Evolutionary conservation across 495 filamentous ascomycete genomes (phyloP), one percentile per base, ranked within the genome.

Genomic region (Corynascus novoguineensis): DNA sequence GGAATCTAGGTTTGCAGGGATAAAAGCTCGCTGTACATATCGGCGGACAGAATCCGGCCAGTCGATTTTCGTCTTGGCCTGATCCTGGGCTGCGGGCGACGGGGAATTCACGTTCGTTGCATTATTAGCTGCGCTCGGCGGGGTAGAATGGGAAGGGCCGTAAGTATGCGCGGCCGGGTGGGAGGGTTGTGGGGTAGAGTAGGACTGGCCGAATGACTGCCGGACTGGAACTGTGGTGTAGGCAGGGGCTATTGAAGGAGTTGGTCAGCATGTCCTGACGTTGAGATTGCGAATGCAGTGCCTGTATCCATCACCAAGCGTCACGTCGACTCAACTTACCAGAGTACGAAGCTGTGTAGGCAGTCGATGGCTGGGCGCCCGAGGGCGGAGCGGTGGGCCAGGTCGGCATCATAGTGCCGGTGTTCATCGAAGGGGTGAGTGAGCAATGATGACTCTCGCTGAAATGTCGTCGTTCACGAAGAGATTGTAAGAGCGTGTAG

Each of bases 21-120:
- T 86, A 69, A 97, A 95, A 19, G 87, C 85, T 50, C 91, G 83
- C 64, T 89, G 86, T 14, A 95, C 91, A 64, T 95, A 97, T 47
- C 75, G 68, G 45, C 90, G 88, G 41, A 97, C 88, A 5, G 82
- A 78, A 22, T 83, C 75, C 9, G 89, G 84, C 83, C 87, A 96
- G 62, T 86, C 81, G 64, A 87, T 81, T 70, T 86, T 88, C 67
- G 75, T 77, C 64, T 76, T 75, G 32, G 73, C 67, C 9, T 67
- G 52, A 40, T 72, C 68, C 19, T 60, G 54, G 25, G 52, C 47
- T 1, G 63, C 37, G 1, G 65, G 21, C 9, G 63, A 52, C n/a
- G 60, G 34, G 2, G 60, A 21, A 24, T 59, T 59, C 29, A 62
- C 58, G 25, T 58, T 56, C 14, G 55, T 22, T 24, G 61, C 29